Evolutionary conservation across 345 rosid genomes (phyloP), one percentile per base, ranked within the genome.

Genomic region (Lenwebbia sp.): DNA sequence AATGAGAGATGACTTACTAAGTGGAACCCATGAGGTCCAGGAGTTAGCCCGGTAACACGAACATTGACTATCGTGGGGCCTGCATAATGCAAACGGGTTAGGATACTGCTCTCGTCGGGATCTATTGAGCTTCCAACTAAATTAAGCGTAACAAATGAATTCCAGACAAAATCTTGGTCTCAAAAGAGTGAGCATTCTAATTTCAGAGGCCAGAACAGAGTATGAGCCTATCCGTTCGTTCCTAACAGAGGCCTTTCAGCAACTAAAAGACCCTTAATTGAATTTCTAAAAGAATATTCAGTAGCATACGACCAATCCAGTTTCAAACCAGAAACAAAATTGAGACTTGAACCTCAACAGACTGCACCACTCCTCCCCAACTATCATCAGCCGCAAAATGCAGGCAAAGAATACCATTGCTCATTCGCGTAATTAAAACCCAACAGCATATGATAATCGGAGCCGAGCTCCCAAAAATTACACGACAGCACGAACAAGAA

Each of bases 51-150:
- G 7, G 95, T 91, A 83, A 97, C 83, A 52, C 96, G 94, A 91
- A 93, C 98, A 85, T 89, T 97, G 87, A 97, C 99, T 25, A 95
- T 93, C 10, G 99, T 96, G 26, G 99, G 94, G 87, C 99, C 99
- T 97, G 88, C 84, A 83, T 60, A 87, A 78, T 7, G 65, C 56
- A 92, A 75, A 23, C 6, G 49, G 78, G 22, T 54, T 56, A 82
- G 65, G 58, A 53, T 33, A 21, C 62, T 40, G 15, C n/a, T 33
- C 25, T 65, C 44, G 33, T 14, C 50, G 74, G 53, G 12, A 17
- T 22, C 70, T 37, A 62, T 49, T 56, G 25, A 74, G n/a, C 62
- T 22, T 54, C 33, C 15, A 53, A 54, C 30, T 28, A 50, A 60
- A 7, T 47, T 60, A 33, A 26, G 82, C 33, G 41, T 3, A 37